Evolutionary conservation across 495 filamentous ascomycete genomes (phyloP).

Genomic region (Xylaria venustula): DNA sequence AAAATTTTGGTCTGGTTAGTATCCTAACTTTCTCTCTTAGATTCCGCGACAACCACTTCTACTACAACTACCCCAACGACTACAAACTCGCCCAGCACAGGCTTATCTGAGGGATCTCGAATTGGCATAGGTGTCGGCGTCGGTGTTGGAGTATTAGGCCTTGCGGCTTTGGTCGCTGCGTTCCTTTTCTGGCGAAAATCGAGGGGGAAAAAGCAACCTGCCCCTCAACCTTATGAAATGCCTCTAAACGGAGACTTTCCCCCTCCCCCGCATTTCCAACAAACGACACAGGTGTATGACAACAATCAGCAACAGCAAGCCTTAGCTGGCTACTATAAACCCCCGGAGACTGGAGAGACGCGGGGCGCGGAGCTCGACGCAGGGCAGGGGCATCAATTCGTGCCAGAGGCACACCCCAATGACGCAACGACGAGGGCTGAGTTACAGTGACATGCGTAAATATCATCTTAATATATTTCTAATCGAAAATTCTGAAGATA

Average conservation of each 20-base stretch:
- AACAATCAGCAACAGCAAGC: not conserved
- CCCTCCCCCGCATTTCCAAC: conserved; percentile 1
- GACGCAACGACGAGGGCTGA: conserved; percentile 3
- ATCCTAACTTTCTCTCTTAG: not conserved
- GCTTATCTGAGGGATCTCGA: conserved; percentile 15
- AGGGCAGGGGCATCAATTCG: conserved; percentile 9
- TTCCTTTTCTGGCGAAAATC: conserved; percentile 18
- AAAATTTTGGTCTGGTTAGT: not conserved
- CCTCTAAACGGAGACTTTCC: conserved; percentile 7
- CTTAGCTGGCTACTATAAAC: conserved; percentile 13
- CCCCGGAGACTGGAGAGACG: conserved; percentile 5
- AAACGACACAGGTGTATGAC: not conserved
- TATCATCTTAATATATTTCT: not conserved
- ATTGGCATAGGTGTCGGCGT: conserved; percentile 21
- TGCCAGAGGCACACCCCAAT: conserved; percentile 10
- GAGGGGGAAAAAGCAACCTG: conserved; percentile 12
- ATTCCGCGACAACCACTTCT: not conserved
- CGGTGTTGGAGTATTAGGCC: conserved; percentile 12
- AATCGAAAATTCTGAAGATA: not conserved
- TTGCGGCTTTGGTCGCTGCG: conserved; percentile 13
- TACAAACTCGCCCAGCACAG: not conserved
- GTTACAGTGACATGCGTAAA: conserved; percentile 15
- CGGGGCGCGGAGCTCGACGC: conserved; percentile 16
- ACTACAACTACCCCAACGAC: conserved; percentile 12
- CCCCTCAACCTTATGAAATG: conserved; percentile 6